Percentiles rank a stretch among this genome's conserved stretches.
Evolutionary conservation across 805 yeast genomes (phyloP).

Genomic region (Kuraishia cidri): DNA sequence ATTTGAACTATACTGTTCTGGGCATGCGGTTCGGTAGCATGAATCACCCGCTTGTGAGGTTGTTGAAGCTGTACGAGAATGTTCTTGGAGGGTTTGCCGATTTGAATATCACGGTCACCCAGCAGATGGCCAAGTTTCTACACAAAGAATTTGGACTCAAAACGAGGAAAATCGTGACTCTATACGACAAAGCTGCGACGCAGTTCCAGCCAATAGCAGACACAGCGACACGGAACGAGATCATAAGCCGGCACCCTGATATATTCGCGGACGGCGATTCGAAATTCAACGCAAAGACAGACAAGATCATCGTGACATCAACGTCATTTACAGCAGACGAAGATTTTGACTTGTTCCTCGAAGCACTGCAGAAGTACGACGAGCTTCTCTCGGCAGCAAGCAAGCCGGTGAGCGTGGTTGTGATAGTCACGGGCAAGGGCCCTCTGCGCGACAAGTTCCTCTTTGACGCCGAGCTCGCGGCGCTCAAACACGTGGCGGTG

Average conservation of each 20-base stretch:
- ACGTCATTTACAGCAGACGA: conserved; percentile 97
- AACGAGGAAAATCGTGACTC: conserved; percentile 40
- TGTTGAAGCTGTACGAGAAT: conserved; percentile 56
- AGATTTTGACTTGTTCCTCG: conserved; percentile 62
- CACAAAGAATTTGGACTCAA: conserved; percentile 43
- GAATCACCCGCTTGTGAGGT: conserved; percentile 52
- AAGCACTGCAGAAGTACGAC: conserved; percentile 60
- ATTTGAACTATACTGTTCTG: conserved; percentile 78
- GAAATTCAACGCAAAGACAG: conserved; percentile 25
- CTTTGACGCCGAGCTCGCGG: conserved; percentile 29
- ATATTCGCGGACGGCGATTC: conserved; percentile 17
- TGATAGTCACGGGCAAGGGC: conserved; percentile 96
- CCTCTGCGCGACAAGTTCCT: conserved; percentile 58
- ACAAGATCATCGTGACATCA: conserved; percentile 70
- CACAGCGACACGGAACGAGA: conserved; percentile 15
- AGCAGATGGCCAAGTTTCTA: conserved; percentile 59
- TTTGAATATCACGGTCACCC: conserved; percentile 74
- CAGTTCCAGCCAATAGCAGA: conserved; percentile 47
- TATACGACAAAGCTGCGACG: conserved; percentile 81
- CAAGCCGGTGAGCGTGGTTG: conserved; percentile 38
- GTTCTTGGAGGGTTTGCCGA: conserved; percentile 55
- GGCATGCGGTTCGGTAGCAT: conserved; percentile 48
- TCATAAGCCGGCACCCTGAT: conserved; percentile 24
- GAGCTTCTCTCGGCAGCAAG: conserved; percentile 12
- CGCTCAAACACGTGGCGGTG: conserved; percentile 40